Base-by-base conservation (phyloP, 441 rosid genomes). In the Macaranga tanarius region DNA sequence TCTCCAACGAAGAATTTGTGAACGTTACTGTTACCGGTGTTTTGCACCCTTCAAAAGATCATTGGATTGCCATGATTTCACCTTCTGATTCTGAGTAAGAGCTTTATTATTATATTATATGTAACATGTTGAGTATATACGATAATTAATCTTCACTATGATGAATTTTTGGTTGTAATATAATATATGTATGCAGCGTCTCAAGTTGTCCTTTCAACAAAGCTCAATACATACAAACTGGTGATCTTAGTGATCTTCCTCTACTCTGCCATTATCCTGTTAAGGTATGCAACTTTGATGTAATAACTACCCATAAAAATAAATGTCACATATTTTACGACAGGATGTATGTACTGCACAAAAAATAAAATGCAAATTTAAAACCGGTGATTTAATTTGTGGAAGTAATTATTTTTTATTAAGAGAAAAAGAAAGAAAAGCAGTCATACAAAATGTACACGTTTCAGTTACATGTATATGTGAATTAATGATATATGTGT, bases 211-310 rank as follows among this genome's bases (percentile, higher is more conserved):
- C 78, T 10, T 12, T 65, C 1, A 83, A 52, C 2, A 73, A 73
- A 69, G 65, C 59, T 55, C 42, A 69, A 7, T 90, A 90, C 42
- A 3, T 77, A 23, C 82, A 90, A 67, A 90, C 95, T 0, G 95
- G 95, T 44, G 95, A 88, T 73, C 59, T 77, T 0, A 81, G 85
- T 62, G 7, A 55, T 25, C 87, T 90, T 54, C 95, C 95, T 34
- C 88, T 90, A 0, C 92, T 88, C 22, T 88, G 95, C 79, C 92
- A 90, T 66, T 90, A 90, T 79, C 95, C 95, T 50, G 90, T 90
- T 10, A 88, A 86, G 95, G 95, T 88, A 79, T 25, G 64, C 34
- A 38, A 20, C 12, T 34, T 34, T 34, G 6, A 34, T 34, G 38
- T 34, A 4, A 3, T 34, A 34, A 34, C 38, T 34, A 34, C 6